Conservation (phyloP, 345 rosid genomes). For the rapeseed (Brassica napus) region DNA sequence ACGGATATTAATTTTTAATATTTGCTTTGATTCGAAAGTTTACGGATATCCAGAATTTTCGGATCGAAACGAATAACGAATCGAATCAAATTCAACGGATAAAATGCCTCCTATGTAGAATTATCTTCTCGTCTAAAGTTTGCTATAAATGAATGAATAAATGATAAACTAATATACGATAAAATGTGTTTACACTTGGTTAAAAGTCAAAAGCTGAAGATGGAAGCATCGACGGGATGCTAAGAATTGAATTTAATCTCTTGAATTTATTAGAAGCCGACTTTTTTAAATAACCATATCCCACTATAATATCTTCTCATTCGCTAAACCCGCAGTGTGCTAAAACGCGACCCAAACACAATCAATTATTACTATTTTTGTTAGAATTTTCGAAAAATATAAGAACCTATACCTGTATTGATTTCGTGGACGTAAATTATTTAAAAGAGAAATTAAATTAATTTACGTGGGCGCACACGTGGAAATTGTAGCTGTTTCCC, state of each 20-base stretch:
- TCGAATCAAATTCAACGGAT: too few relatives aligned
- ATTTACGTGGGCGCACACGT: slow-evolving; percentile 31
- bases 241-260: background rate
- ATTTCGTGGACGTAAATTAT: slow-evolving; percentile 18
- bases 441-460: background rate
- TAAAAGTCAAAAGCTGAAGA: slow-evolving; percentile 19
- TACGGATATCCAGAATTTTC: too few relatives aligned
- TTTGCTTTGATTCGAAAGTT: too few relatives aligned
- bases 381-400: background rate
- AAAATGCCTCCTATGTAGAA: background rate
- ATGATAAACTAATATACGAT: background rate
- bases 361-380: background rate
- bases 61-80: too few relatives aligned
- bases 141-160: background rate
- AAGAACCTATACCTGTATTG: background rate
- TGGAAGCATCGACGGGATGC: slow-evolving; percentile 3
- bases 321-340: background rate
- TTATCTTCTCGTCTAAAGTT: background rate
- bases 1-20: too few relatives aligned
- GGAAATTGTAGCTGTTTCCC: slow-evolving; percentile 40
- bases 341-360: slow-evolving; percentile 9
- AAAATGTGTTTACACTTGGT: slow-evolving; percentile 9
- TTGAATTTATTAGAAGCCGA: slow-evolving; percentile 15
- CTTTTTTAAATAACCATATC: slow-evolving; percentile 14
- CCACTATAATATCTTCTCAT: slow-evolving; percentile 33